Base-by-base conservation (phyloP, 768 basidiomycete species). In the Boletus sensibilis region DNA sequence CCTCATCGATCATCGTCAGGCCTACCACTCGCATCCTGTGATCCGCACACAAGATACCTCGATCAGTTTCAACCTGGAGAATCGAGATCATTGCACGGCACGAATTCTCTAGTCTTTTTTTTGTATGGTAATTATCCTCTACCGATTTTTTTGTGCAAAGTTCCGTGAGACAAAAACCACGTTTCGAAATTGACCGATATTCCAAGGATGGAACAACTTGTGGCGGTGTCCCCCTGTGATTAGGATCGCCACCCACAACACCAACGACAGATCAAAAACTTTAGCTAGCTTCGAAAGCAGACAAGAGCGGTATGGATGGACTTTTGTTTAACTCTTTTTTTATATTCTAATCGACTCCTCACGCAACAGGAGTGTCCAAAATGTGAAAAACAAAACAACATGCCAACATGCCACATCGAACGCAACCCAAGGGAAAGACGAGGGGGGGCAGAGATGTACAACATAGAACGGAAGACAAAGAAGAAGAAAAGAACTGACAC, bases 321-420 rank as follows among this genome's bases (percentile, higher is more conserved):
- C 14, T 31, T 27, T 38, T 34, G n/a, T 52, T 39, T 48, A 42
- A 33, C 46, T 31, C 40, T 35, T 45, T 40, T 46, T 53, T 43
- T 52, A 31, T 62, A 47, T 56, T 55, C 49, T 66, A 55, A 33
- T 52, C 20, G 55, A 65, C 68, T 53, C 68, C 67, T 59, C 68
- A 64, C 68, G 58, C 67, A 62, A 57, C 52, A 55, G 57, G 61
- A 55, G 52, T 43, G 50, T 58, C 61, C 65, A 57, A 56, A 55
- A 61, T 54, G 50, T 5, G 14, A 43, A 31, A 49, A 37, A 37
- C 18, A 51, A 48, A 53, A 53, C 34, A 56, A 57, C 52, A 59
- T 40, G 48, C 52, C 34, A 56, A 57, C 52, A 59, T 40, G 48
- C 52, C 40, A 50, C 46, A 47, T 57, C 57, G 27, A 56, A 56